Evolutionary conservation across 352 stramenopile genomes (phyloP).

Genomic region (Globisporangium paddicum): DNA sequence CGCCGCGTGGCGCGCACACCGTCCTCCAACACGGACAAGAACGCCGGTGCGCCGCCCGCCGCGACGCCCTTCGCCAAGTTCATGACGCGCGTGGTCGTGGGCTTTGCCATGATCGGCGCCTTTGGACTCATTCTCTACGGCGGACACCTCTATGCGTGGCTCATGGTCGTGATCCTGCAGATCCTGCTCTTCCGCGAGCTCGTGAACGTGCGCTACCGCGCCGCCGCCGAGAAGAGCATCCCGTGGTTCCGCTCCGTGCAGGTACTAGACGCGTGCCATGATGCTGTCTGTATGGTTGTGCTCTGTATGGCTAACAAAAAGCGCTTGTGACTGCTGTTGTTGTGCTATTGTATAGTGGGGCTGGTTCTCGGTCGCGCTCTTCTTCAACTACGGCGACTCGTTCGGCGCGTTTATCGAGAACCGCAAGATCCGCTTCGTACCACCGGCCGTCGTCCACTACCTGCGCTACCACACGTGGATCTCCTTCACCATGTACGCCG

Average conservation of each 20-base stretch:
- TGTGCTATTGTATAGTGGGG: conserved; percentile 68
- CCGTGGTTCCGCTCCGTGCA: conserved; percentile 96
- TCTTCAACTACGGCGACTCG: conserved; percentile 94
- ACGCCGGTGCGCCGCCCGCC: conserved; percentile 6
- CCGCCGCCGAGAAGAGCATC: conserved; percentile 93
- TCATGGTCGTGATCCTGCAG: conserved; percentile 84
- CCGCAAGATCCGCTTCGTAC: conserved; percentile 79
- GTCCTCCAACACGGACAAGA: conserved; percentile 23
- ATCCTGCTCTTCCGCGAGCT: conserved; percentile 95
- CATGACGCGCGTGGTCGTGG: conserved; percentile 66
- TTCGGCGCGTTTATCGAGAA: conserved; percentile 83
- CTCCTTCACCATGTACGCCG: conserved; percentile 93
- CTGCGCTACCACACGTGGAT: conserved; percentile 89
- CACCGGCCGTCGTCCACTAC: conserved; percentile 79
- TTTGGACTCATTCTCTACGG: conserved; percentile 76
- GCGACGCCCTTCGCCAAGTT: conserved; percentile 50
- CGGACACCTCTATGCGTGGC: conserved; percentile 78
- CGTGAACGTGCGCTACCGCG: conserved; percentile 97
- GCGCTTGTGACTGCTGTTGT: neutral
- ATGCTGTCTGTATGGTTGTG: neutral
- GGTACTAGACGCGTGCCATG: too few relatives aligned
- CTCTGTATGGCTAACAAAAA: too few relatives aligned
- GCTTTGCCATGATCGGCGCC: conserved; percentile 69
- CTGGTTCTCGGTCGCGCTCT: conserved; percentile 96
- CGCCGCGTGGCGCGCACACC: conserved; percentile 10